Base-by-base conservation (phyloP, 805 yeast species). In the Lachancea cidri region DNA sequence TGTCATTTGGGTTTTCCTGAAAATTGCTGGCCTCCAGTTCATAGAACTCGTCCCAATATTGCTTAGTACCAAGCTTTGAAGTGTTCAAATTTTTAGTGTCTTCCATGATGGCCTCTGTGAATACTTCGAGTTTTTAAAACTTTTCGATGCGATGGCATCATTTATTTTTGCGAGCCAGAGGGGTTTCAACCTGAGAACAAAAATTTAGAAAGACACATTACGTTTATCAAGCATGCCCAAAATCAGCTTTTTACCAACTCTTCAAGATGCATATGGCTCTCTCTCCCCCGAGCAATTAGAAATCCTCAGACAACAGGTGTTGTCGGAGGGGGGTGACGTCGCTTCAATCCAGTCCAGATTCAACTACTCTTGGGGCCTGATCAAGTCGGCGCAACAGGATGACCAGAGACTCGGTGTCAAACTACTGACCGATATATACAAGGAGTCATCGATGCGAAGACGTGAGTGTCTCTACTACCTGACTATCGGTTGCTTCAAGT, bases 361-460 rank as follows among this genome's bases (percentile, higher is more conserved):
- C 73, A 93, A 94, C 64, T 86, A 85, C 54, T 95, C 97, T 0
- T 93, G 99, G 98, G 98, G 94, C 3, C 69, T 93, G 38, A 77
- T 94, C 47, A 89, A 87, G 60, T 80, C 95, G 2, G 58, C 63
- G 38, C 70, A 72, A 37, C 68, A 71, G 17, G 72, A 70, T 30
- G 83, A 85, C 46, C 94, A 86, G 56, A 73, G 83, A 52, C 71
- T 82, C 38, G 99, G 98, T 0, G 78, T 93, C 14, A 80, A 77
- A 41, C 70, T 91, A 20, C 68, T 93, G 44, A 76, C 86, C 0
- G 78, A 77, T 33, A 67, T 68, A 22, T 91, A 83, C 65, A 77
- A 82, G 50, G 86, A 79, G 37, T 82, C 83, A 0, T 91, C 96
- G 0, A 74, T 77, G 41, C 75, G 96, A 64, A 76, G 97, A 54